These are phyloP conservation scores for Colletotrichum musicola DNA, from an alignment of 2,329 filamentous ascomycete genomes.

Conservation along the genomic window DNA sequence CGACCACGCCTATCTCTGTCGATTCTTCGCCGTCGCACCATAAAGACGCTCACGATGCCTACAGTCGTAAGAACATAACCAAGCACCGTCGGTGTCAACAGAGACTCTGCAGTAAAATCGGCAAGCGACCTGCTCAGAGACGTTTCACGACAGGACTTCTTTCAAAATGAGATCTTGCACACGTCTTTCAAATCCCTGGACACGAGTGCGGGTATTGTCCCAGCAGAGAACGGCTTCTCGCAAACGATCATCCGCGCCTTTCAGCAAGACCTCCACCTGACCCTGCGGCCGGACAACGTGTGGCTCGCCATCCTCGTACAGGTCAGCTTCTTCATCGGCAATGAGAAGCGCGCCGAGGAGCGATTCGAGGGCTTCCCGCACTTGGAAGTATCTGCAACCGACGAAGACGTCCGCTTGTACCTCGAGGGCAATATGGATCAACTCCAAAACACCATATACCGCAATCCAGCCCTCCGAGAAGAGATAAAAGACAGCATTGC, in stretches of 20 bases:
- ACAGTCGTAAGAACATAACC: constrained; percentile 7
- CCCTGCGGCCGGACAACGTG: constrained; percentile 4
- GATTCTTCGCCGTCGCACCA: not conserved
- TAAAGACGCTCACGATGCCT: constrained; percentile 1
- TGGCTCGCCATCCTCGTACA: constrained; percentile 4
- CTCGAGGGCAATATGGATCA: too few relatives aligned
- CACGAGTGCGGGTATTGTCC: not conserved
- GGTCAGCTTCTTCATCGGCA: not conserved
- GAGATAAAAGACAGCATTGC: too few relatives aligned
- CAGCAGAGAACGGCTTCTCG: not conserved
- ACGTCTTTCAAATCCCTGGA: not conserved
- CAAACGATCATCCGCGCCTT: constrained; percentile 6
- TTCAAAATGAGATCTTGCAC: not conserved
- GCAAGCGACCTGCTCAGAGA: constrained; percentile 1
- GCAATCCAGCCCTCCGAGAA: too few relatives aligned
- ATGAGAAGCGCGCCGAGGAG: not conserved
- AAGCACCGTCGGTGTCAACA: not conserved
- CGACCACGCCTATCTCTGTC: not conserved
- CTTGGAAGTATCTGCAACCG: too few relatives aligned
- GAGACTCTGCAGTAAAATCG: not conserved
- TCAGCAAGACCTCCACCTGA: constrained; percentile 7
- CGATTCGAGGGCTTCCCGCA: too few relatives aligned
- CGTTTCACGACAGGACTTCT: not conserved
- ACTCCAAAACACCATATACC: too few relatives aligned
- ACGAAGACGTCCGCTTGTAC: too few relatives aligned